Conservation (phyloP, 176 grass and related monocot genomes). For the Musa itinerans region DNA sequence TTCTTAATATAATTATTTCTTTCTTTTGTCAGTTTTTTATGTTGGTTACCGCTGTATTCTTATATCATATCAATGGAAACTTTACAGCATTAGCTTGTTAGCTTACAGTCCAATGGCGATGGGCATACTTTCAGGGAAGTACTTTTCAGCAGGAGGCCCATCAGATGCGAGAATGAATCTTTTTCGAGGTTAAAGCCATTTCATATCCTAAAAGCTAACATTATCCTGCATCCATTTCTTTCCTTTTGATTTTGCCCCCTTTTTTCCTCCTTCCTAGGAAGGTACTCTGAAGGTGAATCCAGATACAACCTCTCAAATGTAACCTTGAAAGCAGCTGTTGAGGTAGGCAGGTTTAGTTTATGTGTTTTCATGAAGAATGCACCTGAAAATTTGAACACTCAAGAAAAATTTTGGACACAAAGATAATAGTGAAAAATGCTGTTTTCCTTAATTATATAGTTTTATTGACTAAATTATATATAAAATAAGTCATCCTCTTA, state of each 20-base stretch:
- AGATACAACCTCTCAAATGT: conserved; percentile 66
- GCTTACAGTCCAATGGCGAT: conserved; percentile 96
- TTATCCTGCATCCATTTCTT: background rate
- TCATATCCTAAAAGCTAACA: conserved; percentile 3
- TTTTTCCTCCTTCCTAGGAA: conserved; percentile 34
- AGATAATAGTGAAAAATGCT: too few relatives aligned
- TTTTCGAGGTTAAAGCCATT: conserved; percentile 45
- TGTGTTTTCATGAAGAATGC: background rate
- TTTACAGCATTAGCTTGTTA: conserved; percentile 62
- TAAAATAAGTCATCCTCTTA: too few relatives aligned
- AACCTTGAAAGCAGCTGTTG: conserved; percentile 43
- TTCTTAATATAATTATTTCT: background rate
- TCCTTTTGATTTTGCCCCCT: background rate
- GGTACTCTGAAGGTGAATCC: conserved; percentile 87
- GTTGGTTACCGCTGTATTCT: background rate
- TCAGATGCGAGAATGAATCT: conserved; percentile 77
- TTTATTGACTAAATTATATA: background rate
- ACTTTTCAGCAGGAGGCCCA: conserved; percentile 33
- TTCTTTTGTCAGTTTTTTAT: background rate
- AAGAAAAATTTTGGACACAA: too few relatives aligned
- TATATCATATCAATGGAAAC: conserved; percentile 1
- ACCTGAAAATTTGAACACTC: background rate
- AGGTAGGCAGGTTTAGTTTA: conserved; percentile 28
- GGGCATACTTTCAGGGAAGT: conserved; percentile 93
- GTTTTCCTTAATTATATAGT: background rate